These are phyloP conservation scores for Terfezia claveryi DNA, from an alignment of 495 filamentous ascomycete genomes.

Conservation along the genomic window DNA sequence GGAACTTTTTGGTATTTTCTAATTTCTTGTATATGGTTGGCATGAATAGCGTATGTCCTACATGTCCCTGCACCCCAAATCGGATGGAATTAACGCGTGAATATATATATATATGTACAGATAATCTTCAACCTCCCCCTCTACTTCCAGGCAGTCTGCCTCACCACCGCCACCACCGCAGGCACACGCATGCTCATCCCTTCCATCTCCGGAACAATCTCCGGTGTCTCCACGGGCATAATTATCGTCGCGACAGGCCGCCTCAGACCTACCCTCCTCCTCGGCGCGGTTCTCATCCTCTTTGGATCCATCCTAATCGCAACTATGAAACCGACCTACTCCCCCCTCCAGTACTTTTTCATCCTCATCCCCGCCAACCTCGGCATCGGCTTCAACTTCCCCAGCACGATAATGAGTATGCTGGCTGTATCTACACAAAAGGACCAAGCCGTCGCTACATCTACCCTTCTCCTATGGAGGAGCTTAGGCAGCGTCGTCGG, in stretches of 20 bases:
- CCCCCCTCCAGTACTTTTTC: constrained; percentile 35
- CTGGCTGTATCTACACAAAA: constrained; percentile 42
- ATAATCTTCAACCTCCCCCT: constrained; percentile 59
- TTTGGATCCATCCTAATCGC: constrained; percentile 31
- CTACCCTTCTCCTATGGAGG: constrained; percentile 44
- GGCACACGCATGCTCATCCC: constrained; percentile 47
- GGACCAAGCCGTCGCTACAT: constrained; percentile 58
- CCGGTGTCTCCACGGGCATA: constrained; percentile 43
- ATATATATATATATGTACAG: too few species aligned
- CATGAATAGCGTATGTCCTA: constrained; percentile 27
- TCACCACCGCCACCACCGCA: constrained; percentile 45
- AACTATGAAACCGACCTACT: constrained; percentile 31
- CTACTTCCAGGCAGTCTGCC: constrained; percentile 61
- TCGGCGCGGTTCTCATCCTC: constrained; percentile 33
- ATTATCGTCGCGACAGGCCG: constrained; percentile 44
- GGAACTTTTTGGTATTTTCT: constrained; percentile 43
- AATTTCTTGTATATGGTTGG: constrained; percentile 44
- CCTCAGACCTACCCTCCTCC: constrained; percentile 38
- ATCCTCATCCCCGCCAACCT: constrained; percentile 38
- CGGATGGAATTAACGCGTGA: too few species aligned
- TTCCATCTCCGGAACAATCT: constrained; percentile 32
- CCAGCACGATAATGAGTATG: constrained; percentile 41
- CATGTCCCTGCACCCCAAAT: too few species aligned
- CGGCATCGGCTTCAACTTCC: constrained; percentile 43
- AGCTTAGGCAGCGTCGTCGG: constrained; percentile 50